Evolutionary conservation across 2,329 filamentous ascomycete species (phyloP), one percentile per base, ranked within the genome.

Genomic region (Scorias spongiosa): DNA sequence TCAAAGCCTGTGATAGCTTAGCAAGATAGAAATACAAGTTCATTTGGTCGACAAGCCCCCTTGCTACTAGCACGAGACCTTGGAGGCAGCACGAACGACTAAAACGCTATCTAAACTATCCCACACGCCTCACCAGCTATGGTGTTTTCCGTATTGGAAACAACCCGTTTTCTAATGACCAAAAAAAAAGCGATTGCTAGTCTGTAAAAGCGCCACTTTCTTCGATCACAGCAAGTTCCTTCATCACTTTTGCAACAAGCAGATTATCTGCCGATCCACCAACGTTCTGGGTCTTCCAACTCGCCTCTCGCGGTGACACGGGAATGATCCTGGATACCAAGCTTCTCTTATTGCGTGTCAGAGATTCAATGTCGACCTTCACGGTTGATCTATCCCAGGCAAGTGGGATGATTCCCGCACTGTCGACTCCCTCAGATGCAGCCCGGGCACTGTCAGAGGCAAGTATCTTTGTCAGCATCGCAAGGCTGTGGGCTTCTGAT

Each of bases 311-410:
- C 54, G 80, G 74, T 26, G 76, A 84, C 15, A 83, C 70, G 0
- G 87, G 78, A 42, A 88, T 69, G 40, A 94, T 74, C 26, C 83
- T 72, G 50, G 85, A 80, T 42, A 80, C 73, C 44, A 95, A 66
- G 44, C 80, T 66, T 51, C 77, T 76, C 46, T 78, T 73, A 29
- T 49, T 52, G 43, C 79, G 79, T 26, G 76, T 72, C 30, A 95
- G 66, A 72, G 83, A 84, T 51, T 93, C 85, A 5, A 93, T 76
- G 54, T 91, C 86, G 58, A 93, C 88, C 50, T 81, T 73, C 40
- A 93, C 73, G 1, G 71, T 70, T 1, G 72, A 70, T 10, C 75
- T 71, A 57, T 95, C 85, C 80, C 85, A 93, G 42, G 76, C 71
- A 6, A 95, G 70, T 8, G 75, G 69, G 11, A 80, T 75, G 1